Conservation (phyloP, 2,329 filamentous ascomycete genomes). For the Cercospora berteroae region DNA sequence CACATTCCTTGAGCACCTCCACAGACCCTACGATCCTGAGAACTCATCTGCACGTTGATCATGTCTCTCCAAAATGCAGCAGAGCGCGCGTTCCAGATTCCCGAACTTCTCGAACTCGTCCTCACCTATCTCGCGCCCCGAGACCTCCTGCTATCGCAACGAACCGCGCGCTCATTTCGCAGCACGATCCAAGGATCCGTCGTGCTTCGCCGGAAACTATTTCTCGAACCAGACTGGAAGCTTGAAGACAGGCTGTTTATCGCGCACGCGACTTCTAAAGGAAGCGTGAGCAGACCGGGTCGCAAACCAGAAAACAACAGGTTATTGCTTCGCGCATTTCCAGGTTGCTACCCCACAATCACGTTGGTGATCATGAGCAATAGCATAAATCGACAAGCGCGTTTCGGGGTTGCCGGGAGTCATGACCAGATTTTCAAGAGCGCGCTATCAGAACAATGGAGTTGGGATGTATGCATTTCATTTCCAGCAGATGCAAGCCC, state of each 20-base stretch:
- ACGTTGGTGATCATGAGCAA: slow-evolving; percentile 34
- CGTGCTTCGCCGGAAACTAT: slow-evolving; percentile 36
- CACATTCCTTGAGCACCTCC: too few relatives aligned
- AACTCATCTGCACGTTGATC: too few relatives aligned
- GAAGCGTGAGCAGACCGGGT: slow-evolving; percentile 24
- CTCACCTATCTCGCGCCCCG: slow-evolving; percentile 35
- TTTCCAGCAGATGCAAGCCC: slow-evolving; percentile 32
- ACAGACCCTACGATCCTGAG: too few relatives aligned
- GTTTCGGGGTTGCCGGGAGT: background rate
- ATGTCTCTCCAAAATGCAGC: background rate
- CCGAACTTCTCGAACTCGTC: slow-evolving; percentile 42
- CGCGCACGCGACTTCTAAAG: slow-evolving; percentile 17
- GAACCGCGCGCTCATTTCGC: slow-evolving; percentile 33
- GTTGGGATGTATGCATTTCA: slow-evolving; percentile 37
- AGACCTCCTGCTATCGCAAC: slow-evolving; percentile 38
- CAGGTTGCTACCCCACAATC: slow-evolving; percentile 38
- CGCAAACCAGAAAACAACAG: slow-evolving; percentile 38
- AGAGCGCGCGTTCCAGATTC: slow-evolving; percentile 34
- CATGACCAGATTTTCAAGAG: background rate
- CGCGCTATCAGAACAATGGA: slow-evolving; percentile 32
- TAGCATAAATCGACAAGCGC: slow-evolving; percentile 9
- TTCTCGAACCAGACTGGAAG: slow-evolving; percentile 38
- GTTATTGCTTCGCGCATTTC: slow-evolving; percentile 36
- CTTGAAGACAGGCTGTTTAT: slow-evolving; percentile 30
- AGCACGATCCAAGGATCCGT: slow-evolving; percentile 31